Evolutionary conservation across 2,329 filamentous ascomycete genomes (phyloP).

Genomic region (Sclerotinia borealis): DNA sequence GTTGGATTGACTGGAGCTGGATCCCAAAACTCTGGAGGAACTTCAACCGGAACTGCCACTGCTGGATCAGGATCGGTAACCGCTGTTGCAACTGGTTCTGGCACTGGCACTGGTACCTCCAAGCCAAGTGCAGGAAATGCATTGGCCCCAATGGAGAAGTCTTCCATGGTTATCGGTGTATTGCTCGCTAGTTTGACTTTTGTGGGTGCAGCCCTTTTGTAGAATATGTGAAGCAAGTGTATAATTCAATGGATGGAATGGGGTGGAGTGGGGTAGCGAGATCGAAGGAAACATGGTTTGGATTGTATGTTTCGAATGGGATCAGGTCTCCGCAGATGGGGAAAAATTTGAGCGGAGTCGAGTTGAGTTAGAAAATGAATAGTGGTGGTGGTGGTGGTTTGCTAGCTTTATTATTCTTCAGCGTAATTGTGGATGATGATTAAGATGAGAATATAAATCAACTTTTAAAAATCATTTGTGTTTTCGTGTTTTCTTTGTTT

Average conservation of each 20-base stretch:
- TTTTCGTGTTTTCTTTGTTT: background rate
- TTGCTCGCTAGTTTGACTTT: constrained; percentile 20
- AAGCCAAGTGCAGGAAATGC: constrained; percentile 14
- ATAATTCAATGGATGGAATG: constrained; percentile 1
- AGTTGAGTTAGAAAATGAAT: background rate
- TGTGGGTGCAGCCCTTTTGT: constrained; percentile 22
- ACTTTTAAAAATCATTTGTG: background rate
- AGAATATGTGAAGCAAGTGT: constrained; percentile 1
- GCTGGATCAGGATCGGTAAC: constrained; percentile 25
- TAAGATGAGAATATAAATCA: background rate
- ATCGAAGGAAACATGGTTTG: background rate
- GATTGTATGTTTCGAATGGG: constrained; percentile 4
- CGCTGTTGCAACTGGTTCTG: constrained; percentile 15
- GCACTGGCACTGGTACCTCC: background rate
- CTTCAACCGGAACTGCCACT: constrained; percentile 27
- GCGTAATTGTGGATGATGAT: background rate
- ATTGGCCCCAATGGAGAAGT: constrained; percentile 15
- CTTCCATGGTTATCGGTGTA: constrained; percentile 18
- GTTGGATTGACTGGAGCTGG: constrained; percentile 35
- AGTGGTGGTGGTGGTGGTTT: background rate
- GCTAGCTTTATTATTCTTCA: constrained; percentile 3
- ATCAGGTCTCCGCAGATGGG: background rate
- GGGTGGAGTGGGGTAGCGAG: too few relatives aligned
- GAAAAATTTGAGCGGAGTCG: too few relatives aligned
- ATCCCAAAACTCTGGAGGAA: constrained; percentile 28